These are phyloP conservation scores for Berberis thunbergii DNA, from an alignment of 164 flowering plant genomes.

Conservation along the genomic window DNA sequence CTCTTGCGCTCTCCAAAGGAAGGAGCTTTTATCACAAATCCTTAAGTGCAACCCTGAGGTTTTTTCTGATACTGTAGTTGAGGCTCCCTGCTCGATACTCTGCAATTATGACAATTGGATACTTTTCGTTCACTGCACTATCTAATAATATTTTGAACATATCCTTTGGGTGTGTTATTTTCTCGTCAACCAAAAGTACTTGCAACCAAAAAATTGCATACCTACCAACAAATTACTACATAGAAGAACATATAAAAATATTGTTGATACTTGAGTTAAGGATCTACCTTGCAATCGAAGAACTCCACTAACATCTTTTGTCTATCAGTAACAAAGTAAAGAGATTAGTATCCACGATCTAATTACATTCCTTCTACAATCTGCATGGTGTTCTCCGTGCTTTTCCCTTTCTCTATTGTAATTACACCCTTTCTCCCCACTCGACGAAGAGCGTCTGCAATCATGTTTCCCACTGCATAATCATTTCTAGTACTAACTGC, in stretches of 20 bases:
- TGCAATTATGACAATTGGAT: slow-evolving; percentile 65
- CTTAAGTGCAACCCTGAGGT: slow-evolving; percentile 61
- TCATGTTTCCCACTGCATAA: slow-evolving; percentile 72
- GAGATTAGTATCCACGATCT: slow-evolving; percentile 86
- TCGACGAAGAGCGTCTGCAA: slow-evolving; percentile 55
- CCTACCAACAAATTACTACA: slow-evolving; percentile 16
- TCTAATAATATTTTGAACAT: slow-evolving; percentile 58
- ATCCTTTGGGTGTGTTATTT: slow-evolving; percentile 58
- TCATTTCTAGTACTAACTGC: slow-evolving; percentile 93
- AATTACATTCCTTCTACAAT: slow-evolving; percentile 90
- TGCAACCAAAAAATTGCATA: slow-evolving; percentile 31
- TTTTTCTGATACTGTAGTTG: slow-evolving; percentile 82
- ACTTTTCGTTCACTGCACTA: slow-evolving; percentile 65
- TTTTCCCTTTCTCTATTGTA: slow-evolving; percentile 69
- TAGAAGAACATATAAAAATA: neutral
- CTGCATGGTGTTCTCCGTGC: slow-evolving; percentile 42
- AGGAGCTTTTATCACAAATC: slow-evolving; percentile 88
- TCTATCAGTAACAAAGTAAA: slow-evolving; percentile 76
- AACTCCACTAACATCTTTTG: slow-evolving; percentile 52
- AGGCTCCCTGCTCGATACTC: slow-evolving; percentile 79
- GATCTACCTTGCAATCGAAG: slow-evolving; percentile 67
- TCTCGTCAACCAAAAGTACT: slow-evolving; percentile 88
- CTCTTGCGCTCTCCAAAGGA: slow-evolving; percentile 86
- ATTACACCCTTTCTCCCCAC: slow-evolving; percentile 75
- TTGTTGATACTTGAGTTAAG: neutral